Evolutionary conservation across 768 basidiomycete genomes (phyloP).

Genomic region (Tephrocybe sp.): DNA sequence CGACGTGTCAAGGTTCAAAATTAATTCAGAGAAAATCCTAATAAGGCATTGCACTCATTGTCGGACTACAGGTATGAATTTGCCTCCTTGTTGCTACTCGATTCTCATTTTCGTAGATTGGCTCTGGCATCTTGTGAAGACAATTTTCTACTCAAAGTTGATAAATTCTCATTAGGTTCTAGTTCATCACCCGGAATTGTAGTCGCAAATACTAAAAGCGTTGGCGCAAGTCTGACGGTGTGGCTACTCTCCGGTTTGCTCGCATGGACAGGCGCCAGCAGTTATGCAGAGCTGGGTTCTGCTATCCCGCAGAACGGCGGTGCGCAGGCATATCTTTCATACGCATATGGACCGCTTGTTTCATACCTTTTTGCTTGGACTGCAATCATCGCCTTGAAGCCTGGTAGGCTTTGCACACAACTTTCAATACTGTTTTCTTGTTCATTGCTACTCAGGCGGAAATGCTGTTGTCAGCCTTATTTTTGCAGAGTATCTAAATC

Average conservation of each 20-base stretch:
- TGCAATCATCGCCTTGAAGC: conserved; percentile 84
- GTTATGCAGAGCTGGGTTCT: conserved; percentile 89
- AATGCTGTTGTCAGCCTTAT: conserved; percentile 89
- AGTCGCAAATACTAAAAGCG: conserved; percentile 83
- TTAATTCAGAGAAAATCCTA: not conserved
- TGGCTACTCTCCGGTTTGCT: conserved; percentile 85
- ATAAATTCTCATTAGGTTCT: conserved; percentile 4
- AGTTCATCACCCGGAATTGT: conserved; percentile 94
- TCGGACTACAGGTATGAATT: conserved; percentile 71
- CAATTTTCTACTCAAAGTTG: not conserved
- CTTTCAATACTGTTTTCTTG: not conserved
- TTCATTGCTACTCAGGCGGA: conserved; percentile 41
- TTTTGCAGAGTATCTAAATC: conserved; percentile 90
- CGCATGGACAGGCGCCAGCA: conserved; percentile 95
- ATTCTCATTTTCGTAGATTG: conserved; percentile 50
- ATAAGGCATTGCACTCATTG: conserved; percentile 81
- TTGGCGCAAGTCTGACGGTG: conserved; percentile 84
- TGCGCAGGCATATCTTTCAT: conserved; percentile 81
- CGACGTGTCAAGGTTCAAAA: not conserved
- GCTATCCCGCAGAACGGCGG: conserved; percentile 80
- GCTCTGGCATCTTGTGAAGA: conserved; percentile 89
- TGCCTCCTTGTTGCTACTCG: not conserved
- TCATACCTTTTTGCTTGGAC: conserved; percentile 97
- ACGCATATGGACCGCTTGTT: conserved; percentile 82
- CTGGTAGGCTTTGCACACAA: conserved; percentile 44